Conservation (phyloP, 2,329 filamentous ascomycete species). For the Diaporthe nobilis region DNA sequence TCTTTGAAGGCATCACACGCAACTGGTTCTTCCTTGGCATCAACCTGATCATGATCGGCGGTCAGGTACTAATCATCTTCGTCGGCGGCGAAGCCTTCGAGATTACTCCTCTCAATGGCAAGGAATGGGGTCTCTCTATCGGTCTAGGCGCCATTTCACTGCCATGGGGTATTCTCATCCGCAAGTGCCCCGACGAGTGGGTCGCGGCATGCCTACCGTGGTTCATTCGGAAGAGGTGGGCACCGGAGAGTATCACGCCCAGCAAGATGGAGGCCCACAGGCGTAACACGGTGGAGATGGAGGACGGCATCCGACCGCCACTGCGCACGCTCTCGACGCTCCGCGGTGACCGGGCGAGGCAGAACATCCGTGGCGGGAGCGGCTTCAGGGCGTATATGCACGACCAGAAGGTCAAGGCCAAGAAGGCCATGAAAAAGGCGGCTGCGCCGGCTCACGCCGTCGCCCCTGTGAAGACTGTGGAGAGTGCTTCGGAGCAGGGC, state of each 20-base stretch:
- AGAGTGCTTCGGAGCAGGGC: constrained; percentile 26
- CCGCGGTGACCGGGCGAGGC: constrained; percentile 46
- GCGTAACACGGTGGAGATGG: constrained; percentile 32
- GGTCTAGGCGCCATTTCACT: constrained; percentile 82
- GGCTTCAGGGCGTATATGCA: constrained; percentile 47
- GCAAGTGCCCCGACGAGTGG: constrained; percentile 78
- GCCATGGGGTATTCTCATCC: constrained; percentile 79
- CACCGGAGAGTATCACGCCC: constrained; percentile 43
- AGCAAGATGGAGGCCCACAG: constrained; percentile 34
- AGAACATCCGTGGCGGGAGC: constrained; percentile 44
- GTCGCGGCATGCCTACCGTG: constrained; percentile 44
- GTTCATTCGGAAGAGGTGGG: constrained; percentile 43
- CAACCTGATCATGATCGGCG: constrained; percentile 84
- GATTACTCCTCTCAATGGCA: constrained; percentile 72
- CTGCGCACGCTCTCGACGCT: constrained; percentile 47
- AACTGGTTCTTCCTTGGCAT: constrained; percentile 89
- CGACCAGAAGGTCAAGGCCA: constrained; percentile 47
- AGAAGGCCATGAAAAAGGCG: constrained; percentile 32
- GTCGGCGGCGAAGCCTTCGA: constrained; percentile 83
- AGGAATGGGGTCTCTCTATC: constrained; percentile 88
- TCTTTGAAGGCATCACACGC: constrained; percentile 83
- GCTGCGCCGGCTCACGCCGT: not conserved
- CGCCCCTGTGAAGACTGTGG: constrained; percentile 29
- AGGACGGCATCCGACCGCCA: constrained; percentile 42
- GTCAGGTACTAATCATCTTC: constrained; percentile 88